These are phyloP conservation scores for Petrea volubilis DNA, from an alignment of 257 asterid genomes.

Conservation along the genomic window DNA sequence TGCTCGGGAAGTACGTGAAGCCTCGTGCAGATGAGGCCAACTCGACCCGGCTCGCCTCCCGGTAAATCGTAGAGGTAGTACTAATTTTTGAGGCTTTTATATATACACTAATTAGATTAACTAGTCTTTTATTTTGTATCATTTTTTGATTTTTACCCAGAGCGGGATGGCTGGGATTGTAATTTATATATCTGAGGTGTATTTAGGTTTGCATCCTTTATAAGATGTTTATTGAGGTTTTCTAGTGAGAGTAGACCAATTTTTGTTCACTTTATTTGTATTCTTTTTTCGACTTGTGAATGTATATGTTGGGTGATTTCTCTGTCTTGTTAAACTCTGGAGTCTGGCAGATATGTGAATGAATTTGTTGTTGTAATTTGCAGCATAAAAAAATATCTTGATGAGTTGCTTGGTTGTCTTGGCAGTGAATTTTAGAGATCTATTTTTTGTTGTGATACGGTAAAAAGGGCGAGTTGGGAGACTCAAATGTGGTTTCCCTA, in stretches of 20 bases:
- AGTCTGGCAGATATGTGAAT: neutral
- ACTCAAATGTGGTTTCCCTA: no score
- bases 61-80: slow-evolving; percentile 35
- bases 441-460: no score
- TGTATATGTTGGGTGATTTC: slow-evolving; percentile 19
- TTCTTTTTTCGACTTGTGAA: slow-evolving; percentile 29
- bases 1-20: slow-evolving; percentile 79
- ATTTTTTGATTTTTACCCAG: slow-evolving; percentile 24
- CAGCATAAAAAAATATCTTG: neutral
- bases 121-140: slow-evolving; percentile 21
- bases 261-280: neutral
- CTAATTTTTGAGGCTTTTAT: neutral
- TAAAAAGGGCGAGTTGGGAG: no score
- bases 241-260: neutral
- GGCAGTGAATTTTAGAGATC: no score
- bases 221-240: neutral
- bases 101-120: no score
- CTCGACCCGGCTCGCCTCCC: slow-evolving; percentile 30
- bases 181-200: slow-evolving; percentile 18
- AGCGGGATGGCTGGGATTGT: slow-evolving; percentile 29
- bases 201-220: slow-evolving; percentile 25
- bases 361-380: slow-evolving; percentile 4
- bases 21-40: slow-evolving; percentile 65
- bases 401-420: neutral
- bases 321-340: neutral